Percentiles rank a stretch among this genome's conserved stretches.
Evolutionary conservation across 2,329 filamentous ascomycete species (phyloP).

Genomic region (Alternaria sp.): DNA sequence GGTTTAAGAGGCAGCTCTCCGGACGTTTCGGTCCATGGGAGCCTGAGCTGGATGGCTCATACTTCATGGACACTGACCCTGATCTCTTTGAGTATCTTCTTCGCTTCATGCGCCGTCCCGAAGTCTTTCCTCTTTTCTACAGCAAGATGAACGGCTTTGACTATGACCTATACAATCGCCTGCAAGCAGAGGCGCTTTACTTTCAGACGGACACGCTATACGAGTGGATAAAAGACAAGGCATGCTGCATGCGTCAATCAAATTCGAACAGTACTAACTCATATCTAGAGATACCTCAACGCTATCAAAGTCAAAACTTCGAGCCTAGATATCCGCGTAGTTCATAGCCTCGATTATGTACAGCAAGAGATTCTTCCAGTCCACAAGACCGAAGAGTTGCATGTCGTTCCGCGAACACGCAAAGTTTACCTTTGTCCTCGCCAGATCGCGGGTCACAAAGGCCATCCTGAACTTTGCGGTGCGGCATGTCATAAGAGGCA

Average conservation of each 20-base stretch:
- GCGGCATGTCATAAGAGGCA: not conserved
- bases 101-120: conserved; percentile 30
- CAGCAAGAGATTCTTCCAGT: not conserved
- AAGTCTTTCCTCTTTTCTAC: conserved; percentile 47
- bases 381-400: conserved; percentile 4
- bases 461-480: not conserved
- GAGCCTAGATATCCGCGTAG: no score
- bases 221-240: conserved; percentile 40
- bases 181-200: conserved; percentile 47
- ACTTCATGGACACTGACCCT: conserved; percentile 53
- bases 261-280: not conserved
- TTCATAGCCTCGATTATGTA: no score
- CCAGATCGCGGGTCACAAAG: conserved; percentile 16
- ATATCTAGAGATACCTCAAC: conserved; percentile 26
- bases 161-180: conserved; percentile 43
- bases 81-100: conserved; percentile 43
- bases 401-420: not conserved
- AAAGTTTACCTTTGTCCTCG: conserved; percentile 30
- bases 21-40: conserved; percentile 10
- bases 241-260: not conserved
- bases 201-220: conserved; percentile 44
- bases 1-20: conserved; percentile 17
- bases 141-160: conserved; percentile 42
- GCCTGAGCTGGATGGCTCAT: conserved; percentile 36
- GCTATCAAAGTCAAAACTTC: conserved; percentile 26